Conservation (phyloP, 176 grass and related monocot genomes). For the Hsuehochloa calcarea region DNA sequence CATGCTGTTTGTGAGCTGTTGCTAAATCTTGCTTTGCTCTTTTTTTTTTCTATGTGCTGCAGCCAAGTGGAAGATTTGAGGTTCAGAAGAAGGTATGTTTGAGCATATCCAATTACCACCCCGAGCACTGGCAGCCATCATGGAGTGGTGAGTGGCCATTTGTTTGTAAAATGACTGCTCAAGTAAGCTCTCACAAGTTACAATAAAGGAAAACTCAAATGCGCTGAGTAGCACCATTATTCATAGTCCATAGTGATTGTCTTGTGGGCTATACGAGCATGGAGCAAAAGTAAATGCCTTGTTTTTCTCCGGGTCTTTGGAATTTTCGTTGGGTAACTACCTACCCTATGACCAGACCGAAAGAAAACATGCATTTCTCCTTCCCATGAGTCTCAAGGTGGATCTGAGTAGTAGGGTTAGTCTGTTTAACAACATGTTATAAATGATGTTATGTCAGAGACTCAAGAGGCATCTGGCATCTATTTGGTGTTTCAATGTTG, state of each 20-base stretch:
- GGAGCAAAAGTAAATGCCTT: conserved; percentile 20
- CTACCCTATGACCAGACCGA: neutral
- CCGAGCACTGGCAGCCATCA: conserved; percentile 97
- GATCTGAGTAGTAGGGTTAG: neutral
- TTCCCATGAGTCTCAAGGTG: neutral
- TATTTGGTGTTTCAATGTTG: neutral
- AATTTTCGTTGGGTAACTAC: neutral
- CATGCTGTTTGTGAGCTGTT: conserved; percentile 3
- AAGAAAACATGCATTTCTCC: neutral
- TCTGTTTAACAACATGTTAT: neutral
- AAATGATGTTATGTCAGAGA: neutral
- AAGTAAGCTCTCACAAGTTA: neutral
- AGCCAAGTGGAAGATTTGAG: conserved; percentile 99
- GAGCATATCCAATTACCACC: conserved; percentile 99
- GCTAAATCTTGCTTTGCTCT: neutral
- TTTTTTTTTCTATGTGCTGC: conserved; percentile 27
- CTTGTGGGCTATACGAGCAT: conserved; percentile 28
- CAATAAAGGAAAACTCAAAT: neutral
- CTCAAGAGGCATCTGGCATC: neutral
- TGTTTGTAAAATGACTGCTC: neutral
- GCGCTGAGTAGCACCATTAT: conserved; percentile 27
- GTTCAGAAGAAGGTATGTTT: conserved; percentile 97
- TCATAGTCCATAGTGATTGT: conserved; percentile 27
- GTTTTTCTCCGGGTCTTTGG: conserved; percentile 1
- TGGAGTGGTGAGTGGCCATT: conserved; percentile 78